Base-by-base conservation (phyloP, 352 stramenopile species). In the Aphanomyces invadans region DNA sequence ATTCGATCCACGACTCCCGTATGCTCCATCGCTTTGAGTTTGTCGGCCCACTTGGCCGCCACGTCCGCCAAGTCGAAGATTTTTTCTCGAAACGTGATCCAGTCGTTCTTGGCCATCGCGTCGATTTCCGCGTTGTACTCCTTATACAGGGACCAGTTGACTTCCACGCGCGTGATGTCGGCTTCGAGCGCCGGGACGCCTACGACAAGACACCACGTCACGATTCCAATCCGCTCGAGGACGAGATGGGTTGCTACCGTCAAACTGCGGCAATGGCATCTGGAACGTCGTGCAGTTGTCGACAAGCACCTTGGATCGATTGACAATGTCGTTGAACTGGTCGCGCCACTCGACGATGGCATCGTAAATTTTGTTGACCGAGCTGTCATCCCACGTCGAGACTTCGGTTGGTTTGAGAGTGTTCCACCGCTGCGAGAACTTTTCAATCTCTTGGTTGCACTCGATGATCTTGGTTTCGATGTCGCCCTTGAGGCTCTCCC, bases 1-100 rank as follows among this genome's bases (percentile, higher is more conserved):
- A 96, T 84, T 62, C 89, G 83, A 29, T 90, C 80, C 17, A 88
- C 76, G 1, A 95, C 86, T 26, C 76, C 72, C 3, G 76, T 83
- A 26, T 76, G 79, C 62, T 92, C 83, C 3, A 75, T 74, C 4
- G 61, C 44, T 68, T 97, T 97, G 19, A 96, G 75, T 1, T 76
- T 73, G n/a, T 95, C 84, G 7, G 70, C 76, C 95, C 95, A 98
- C 53, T 94, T 94, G 31, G 82, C 79, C 25, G 80, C 85, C 5
- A 97, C 90, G 62, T 98, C 95, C 64, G 95, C 77, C 0, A 98
- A 78, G 0, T 83, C 90, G 71, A 97, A 98, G 57, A 98, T 79
- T 44, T 97, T 97, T 0, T 77, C 71, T 10, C 90, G 91, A 70
- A 98, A 98, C 11, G 80, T 88, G 66, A 98, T 95, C 95, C 95